A percentile compares a stretch with the other conserved stretches of the same genome.
phyloP scores from a whole-genome alignment of 257 asterid species.

The Schizonepeta tenuifolia region DNA sequence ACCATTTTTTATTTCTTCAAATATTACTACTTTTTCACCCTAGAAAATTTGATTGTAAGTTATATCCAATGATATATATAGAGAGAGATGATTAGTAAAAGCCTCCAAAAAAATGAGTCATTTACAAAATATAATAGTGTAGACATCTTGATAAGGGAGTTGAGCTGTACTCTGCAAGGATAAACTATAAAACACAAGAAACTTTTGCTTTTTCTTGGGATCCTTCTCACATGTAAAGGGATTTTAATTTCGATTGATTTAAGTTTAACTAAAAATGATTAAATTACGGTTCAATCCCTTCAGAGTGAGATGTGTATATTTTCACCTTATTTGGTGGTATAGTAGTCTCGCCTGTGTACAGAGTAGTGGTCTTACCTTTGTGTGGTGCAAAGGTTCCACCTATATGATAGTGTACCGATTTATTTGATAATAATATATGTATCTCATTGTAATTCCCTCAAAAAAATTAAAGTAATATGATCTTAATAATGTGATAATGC shows the following conservation, averaged over 20 bases:
- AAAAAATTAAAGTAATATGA: no score
- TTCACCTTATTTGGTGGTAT: no score
- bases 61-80: neutral
- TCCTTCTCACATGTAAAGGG: neutral
- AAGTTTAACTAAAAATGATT: neutral
- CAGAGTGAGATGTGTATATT: no score
- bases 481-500: no score
- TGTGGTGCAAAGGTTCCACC: no score
- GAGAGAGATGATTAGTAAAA: neutral
- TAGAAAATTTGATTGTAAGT: neutral
- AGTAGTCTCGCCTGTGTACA: no score
- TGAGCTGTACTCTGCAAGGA: conserved; percentile 24
- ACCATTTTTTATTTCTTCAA: conserved; percentile 38
- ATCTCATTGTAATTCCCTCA: no score
- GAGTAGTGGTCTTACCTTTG: no score
- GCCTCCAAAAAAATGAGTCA: neutral
- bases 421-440: no score
- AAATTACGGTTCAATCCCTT: no score
- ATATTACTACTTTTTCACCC: neutral
- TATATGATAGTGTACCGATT: no score
- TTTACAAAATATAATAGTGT: no score
- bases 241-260: neutral
- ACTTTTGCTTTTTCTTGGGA: neutral
- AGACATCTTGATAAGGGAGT: conserved; percentile 23
- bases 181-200: neutral